These are phyloP conservation scores for Exobasidium cylindrosporum DNA, from an alignment of 1,284 basidiomycete genomes.

Conservation along the genomic window DNA sequence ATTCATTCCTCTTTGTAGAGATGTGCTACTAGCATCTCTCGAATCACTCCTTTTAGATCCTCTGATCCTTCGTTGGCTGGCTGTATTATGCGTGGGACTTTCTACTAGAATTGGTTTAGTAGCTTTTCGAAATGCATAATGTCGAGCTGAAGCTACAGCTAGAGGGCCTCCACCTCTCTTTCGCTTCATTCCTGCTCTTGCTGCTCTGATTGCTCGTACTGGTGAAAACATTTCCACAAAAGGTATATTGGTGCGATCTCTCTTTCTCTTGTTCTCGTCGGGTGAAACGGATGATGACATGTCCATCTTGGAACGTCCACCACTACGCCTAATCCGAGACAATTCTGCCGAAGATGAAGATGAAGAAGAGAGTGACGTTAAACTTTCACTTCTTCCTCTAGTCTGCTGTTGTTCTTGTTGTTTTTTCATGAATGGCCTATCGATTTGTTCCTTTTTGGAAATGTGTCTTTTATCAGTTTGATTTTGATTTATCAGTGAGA, in stretches of 20 bases:
- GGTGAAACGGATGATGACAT: neutral
- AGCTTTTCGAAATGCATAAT: neutral
- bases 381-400: neutral
- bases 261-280: neutral
- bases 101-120: neutral
- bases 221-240: slow-evolving; percentile 12
- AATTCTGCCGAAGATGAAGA: neutral
- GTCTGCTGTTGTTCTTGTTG: neutral
- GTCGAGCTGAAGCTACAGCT: neutral
- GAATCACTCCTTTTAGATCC: slow-evolving; percentile 32
- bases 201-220: neutral
- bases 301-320: neutral
- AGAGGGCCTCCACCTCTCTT: slow-evolving; percentile 7
- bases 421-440: neutral
- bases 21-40: slow-evolving; percentile 15
- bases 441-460: neutral
- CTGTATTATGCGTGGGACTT: neutral
- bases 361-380: neutral
- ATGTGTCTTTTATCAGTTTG: neutral
- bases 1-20: neutral
- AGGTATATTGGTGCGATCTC: neutral
- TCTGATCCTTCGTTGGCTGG: slow-evolving; percentile 23
- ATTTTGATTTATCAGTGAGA: neutral
- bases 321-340: too few species aligned
- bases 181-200: slow-evolving; percentile 11